These are phyloP conservation scores for Globisporangium echinulatum DNA, from an alignment of 352 stramenopile species.

Conservation along the genomic window DNA sequence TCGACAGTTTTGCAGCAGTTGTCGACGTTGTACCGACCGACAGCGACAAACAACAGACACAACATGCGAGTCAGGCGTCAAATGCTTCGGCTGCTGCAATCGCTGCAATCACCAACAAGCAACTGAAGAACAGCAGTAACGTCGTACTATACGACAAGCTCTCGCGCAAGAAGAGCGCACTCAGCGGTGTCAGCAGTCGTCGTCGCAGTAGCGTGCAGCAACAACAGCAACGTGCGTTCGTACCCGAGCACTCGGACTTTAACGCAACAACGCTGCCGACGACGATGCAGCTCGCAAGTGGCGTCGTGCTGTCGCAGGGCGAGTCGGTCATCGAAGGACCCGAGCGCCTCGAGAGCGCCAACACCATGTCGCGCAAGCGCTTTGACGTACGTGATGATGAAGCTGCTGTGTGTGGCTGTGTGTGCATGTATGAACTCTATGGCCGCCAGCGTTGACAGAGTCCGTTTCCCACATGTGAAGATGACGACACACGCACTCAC, in stretches of 20 bases:
- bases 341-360: slow-evolving; percentile 24
- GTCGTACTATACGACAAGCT: slow-evolving; percentile 15
- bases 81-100: neutral
- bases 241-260: slow-evolving; percentile 20
- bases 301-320: slow-evolving; percentile 35
- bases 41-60: neutral
- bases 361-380: slow-evolving; percentile 61
- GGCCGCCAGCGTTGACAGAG: no score
- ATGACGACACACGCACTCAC: no score
- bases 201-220: neutral
- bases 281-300: slow-evolving; percentile 27
- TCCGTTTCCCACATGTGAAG: no score
- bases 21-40: slow-evolving; percentile 7
- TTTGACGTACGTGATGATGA: slow-evolving; percentile 38
- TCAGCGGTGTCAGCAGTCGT: neutral
- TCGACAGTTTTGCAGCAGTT: slow-evolving; percentile 39
- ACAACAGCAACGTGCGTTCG: slow-evolving; percentile 12
- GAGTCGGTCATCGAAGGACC: slow-evolving; percentile 36
- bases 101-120: neutral
- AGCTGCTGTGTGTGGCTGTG: no score
- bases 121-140: slow-evolving; percentile 7
- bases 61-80: slow-evolving; percentile 3
- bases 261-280: slow-evolving; percentile 13
- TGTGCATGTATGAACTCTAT: no score
- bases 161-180: slow-evolving; percentile 5